phyloP scores from a whole-genome alignment of 208 protist genomes.

The Trypanosoma cruzi region DNA sequence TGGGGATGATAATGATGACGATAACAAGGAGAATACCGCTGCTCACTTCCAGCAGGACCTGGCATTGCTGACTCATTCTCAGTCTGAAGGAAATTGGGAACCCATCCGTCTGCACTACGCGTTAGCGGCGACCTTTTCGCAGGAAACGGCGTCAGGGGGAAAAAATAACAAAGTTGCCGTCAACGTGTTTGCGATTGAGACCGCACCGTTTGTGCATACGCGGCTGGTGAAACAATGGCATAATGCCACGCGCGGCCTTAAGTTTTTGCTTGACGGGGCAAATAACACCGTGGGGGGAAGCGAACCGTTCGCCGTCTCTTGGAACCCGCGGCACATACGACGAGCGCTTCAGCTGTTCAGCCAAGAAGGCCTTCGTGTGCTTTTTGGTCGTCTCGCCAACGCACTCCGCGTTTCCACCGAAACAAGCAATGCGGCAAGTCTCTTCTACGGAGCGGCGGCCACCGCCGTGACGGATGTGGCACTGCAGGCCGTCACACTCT shows the following conservation, averaged over 20 bases:
- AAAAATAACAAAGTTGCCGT: conserved; percentile 14
- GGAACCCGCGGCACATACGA: conserved; percentile 75
- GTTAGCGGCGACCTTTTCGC: conserved; percentile 23
- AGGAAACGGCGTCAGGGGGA: neutral
- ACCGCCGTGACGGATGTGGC: conserved; percentile 50
- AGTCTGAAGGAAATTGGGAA: conserved; percentile 29
- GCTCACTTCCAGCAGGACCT: conserved; percentile 10
- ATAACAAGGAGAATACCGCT: neutral
- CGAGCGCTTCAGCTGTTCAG: conserved; percentile 35
- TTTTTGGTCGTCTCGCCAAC: conserved; percentile 8
- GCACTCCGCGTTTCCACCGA: conserved; percentile 14
- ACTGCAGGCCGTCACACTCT: conserved; percentile 69
- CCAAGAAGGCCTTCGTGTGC: conserved; percentile 14
- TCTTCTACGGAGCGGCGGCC: conserved; percentile 39
- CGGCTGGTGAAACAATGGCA: conserved; percentile 87
- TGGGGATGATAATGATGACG: neutral
- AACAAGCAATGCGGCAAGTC: neutral
- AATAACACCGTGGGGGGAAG: conserved; percentile 10
- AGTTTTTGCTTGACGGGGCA: conserved; percentile 27
- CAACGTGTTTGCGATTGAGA: conserved; percentile 66
- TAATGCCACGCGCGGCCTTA: conserved; percentile 66
- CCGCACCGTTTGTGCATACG: conserved; percentile 59
- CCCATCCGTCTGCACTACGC: conserved; percentile 66
- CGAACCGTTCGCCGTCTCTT: conserved; percentile 40
- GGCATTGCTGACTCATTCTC: conserved; percentile 6